Evolutionary conservation across 306 rosid species (phyloP), one percentile per base, ranked within the genome.

Genomic region (Arachis hypogaea): DNA sequence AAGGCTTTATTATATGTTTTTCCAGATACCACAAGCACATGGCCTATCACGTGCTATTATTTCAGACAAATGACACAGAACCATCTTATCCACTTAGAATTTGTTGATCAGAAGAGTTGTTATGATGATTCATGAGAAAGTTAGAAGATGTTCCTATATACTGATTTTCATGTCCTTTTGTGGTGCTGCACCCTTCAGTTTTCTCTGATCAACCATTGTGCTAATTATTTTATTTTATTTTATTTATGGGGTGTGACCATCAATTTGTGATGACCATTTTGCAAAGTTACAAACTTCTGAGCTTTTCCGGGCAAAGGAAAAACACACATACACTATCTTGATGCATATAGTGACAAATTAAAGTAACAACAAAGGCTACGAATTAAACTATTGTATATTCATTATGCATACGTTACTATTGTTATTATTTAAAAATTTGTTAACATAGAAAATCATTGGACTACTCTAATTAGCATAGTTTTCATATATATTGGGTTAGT

Each of bases 11-110:
- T 59, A 69, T 78, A 71, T 68, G 66, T 49, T 69, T 66, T 78
- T 59, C 55, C 38, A 33, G 59, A 62, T 60, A 76, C 47, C 7
- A 49, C 47, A 46, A 3, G 46, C 89, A 89, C 81, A 75, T 85
- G 91, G 85, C 65, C 75, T 66, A 69, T 86, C 86, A 89, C 80
- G 50, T 89, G 91, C 38, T 33, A 33, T 74, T 69, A 59, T 70
- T 70, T 59, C 67, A 63, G 70, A 75, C 63, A 77, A 68, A 46
- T 22, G 85, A 76, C 86, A 77, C 74, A 85, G 49, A 71, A 30
- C 4, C 50, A 49, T 55, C 78, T 59, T 52, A 71, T 80, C 84
- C 87, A 66, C 59, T 64, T 42, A 38, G 64, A 61, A 40, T 74
- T 76, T 51, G 18, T 42, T 66, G 44, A 67, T 29, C 28, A 52